A percentile compares a stretch with the other conserved stretches of the same genome.
These are phyloP conservation scores for Clonostachys rhizophaga DNA, from an alignment of 2,329 filamentous ascomycete species.

Conservation along the genomic window DNA sequence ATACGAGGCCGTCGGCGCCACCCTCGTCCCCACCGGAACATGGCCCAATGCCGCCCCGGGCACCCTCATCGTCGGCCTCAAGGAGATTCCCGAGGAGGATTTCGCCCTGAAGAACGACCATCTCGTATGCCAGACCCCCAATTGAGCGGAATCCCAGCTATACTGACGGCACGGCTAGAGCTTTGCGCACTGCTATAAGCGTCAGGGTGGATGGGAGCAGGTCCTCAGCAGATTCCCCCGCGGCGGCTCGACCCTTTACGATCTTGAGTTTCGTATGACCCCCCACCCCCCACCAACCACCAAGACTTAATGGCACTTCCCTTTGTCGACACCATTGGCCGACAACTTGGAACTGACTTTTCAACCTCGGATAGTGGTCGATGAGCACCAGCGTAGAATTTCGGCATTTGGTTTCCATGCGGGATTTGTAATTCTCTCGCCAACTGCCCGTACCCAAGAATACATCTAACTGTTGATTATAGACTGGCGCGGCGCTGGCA, in stretches of 20 bases:
- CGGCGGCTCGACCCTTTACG: conserved; percentile 66
- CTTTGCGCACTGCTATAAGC: conserved; percentile 73
- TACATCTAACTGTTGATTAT: too few species aligned
- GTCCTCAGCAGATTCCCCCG: conserved; percentile 4
- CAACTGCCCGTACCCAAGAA: too few species aligned
- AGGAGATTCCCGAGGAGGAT: conserved; percentile 71
- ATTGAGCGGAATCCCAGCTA: too few species aligned
- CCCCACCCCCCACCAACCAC: background rate
- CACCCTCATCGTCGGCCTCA: conserved; percentile 70
- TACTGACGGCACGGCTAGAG: conserved; percentile 34
- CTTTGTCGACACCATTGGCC: too few species aligned
- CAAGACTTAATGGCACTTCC: too few species aligned
- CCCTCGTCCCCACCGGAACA: conserved; percentile 58
- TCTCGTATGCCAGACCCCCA: background rate
- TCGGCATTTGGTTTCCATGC: conserved; percentile 38
- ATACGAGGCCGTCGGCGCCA: conserved; percentile 59
- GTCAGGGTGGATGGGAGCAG: conserved; percentile 71
- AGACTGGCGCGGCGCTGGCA: conserved; percentile 65
- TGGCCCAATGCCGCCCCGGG: conserved; percentile 66
- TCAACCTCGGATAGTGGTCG: conserved; percentile 28
- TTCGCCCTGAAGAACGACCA: conserved; percentile 29
- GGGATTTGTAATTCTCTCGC: conserved; percentile 44
- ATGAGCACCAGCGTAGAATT: too few species aligned
- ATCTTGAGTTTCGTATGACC: conserved; percentile 65
- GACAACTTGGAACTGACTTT: background rate